Evolutionary conservation across 1,284 basidiomycete species (phyloP), one percentile per base, ranked within the genome.

Genomic region (Ustilago cynodontis): DNA sequence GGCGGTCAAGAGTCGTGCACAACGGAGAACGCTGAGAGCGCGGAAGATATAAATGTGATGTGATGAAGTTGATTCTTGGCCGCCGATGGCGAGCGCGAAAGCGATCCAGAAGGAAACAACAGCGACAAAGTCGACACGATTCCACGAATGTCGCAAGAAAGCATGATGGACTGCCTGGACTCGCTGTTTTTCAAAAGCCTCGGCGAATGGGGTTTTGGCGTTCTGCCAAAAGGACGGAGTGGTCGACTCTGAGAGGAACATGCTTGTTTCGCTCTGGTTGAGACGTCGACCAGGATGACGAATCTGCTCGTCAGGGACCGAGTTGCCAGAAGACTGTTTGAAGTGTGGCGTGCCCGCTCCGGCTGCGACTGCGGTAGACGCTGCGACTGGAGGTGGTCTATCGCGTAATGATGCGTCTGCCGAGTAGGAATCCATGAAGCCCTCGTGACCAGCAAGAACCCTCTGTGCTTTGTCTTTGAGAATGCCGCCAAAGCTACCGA

Each of bases 141-240:
- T 93, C 95, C 95, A 98, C 60, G 93, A 94, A 82, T 98, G 94
- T 3, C 96, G 90, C 4, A 98, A 88, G 84, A 94, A 99, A 0
- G 96, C 82, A 41, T 78, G 71, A 39, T 83, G 71, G 1, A 79
- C 59, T 82, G 83, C 59, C 64, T 82, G 50, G 80, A 85, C 72
- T 87, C 88, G 43, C 85, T 86, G 57, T 26, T 57, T 61, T n/a
- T 81, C 79, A 7, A 90, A 82, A 0, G 89, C 88, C 20, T 86
- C 84, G 9, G 88, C 87, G 77, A 89, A 90, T 0, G 89, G 89
- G 5, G 63, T 39, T 77, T 79, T 76, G 29, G 62, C 57, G 52
- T 65, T 71, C 11, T 62, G 59, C 77, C 64, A 77, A 45, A 73
- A 77, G 16, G 65, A 71, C 33, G 62, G 61, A 14, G 55, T 59